These are phyloP conservation scores for Trichoderma koningiopsis DNA, from an alignment of 2,329 filamentous ascomycete genomes.

Conservation along the genomic window DNA sequence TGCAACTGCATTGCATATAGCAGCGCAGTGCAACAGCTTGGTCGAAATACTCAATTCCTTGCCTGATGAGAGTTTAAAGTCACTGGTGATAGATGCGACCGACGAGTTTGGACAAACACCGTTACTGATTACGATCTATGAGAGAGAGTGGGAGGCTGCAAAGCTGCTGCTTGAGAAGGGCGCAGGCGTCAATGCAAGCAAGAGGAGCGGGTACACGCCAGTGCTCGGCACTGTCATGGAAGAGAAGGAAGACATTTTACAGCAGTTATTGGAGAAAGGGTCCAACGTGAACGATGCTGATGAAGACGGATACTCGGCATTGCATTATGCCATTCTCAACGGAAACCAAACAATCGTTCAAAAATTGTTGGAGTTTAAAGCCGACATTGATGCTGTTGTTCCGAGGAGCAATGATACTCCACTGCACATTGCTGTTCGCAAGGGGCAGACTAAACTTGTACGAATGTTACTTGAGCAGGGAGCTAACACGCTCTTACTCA, in stretches of 20 bases:
- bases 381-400: neutral
- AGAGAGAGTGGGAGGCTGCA: neutral
- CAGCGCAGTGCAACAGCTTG: neutral
- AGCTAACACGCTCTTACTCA: neutral
- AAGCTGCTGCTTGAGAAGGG: neutral
- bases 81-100: neutral
- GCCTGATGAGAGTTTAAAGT: too few species aligned
- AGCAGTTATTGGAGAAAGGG: neutral
- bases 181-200: neutral
- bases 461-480: neutral
- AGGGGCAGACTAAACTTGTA: accelerated
- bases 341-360: neutral
- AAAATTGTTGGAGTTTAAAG: neutral
- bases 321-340: neutral
- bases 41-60: neutral
- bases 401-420: neutral
- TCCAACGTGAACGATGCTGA: neutral
- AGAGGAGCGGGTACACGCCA: neutral
- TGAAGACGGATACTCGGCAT: neutral
- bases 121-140: neutral
- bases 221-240: neutral
- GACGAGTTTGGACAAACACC: neutral
- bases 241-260: neutral
- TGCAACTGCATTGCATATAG: neutral
- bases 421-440: neutral